Evolutionary conservation across 1,139 yeast genomes (phyloP), one percentile per base, ranked within the genome.

Genomic region (Lodderomyces orthopsilosis): DNA sequence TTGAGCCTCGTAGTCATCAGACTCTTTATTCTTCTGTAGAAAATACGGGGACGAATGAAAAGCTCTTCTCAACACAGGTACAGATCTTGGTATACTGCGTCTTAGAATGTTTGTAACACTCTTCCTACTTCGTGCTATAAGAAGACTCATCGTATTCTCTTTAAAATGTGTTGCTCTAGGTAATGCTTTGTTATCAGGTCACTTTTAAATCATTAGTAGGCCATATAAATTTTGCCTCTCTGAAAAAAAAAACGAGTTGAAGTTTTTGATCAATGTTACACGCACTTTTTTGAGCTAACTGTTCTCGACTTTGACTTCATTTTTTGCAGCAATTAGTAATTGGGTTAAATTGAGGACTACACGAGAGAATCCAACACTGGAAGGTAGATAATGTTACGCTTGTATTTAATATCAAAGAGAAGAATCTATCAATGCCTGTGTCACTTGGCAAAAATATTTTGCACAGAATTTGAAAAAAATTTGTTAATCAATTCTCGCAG

Each of bases 11-110:
- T 41, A 30, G 18, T 41, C 38, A 37, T 46, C 27, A 37, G 19
- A 34, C 37, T 37, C 17, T 23, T 33, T 35, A 18, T 43, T 42
- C 27, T 40, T 38, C 35, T 45, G 41, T 23, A 43, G 38, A 28
- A 28, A 28, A 28, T 38, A 19, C 10, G 35, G 15, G 4, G 38
- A 39, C 15, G 34, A 23, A 22, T 43, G 44, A 6, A 39, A 34
- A 21, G 15, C 30, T 28, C 39, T 37, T 27, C 18, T 28, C 18
- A 15, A 12, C 13, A 22, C 28, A 12, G 37, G 37, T 12, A 14
- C 15, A 14, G 37, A 35, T 28, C 30, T 38, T 2, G 36, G n/a
- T 9, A 28, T 7, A 19, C 10, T 21, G 3, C 37, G 23, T 13
- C 17, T 42, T 27, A 38, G 37, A 13, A 38, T 6, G n/a, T 27